Evolutionary conservation across 495 filamentous ascomycete genomes (phyloP).

Genomic region (Penicillium fimorum): DNA sequence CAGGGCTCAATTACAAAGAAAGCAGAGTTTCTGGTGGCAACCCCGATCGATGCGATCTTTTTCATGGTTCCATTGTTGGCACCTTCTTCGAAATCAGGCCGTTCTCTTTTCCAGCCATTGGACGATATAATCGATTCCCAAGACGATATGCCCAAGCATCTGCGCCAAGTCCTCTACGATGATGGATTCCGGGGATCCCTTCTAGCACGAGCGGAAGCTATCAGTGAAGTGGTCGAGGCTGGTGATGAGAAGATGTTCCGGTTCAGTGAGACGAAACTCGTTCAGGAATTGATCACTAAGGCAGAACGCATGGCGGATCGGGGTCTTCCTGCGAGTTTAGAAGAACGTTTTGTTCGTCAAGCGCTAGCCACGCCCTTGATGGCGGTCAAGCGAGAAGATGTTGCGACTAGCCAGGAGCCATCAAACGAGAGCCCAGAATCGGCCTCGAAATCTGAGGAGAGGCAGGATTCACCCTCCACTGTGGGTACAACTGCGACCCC

Average conservation of each 20-base stretch:
- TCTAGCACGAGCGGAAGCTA: conserved; percentile 54
- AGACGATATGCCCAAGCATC: conserved; percentile 52
- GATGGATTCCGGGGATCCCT: conserved; percentile 40
- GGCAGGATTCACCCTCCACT: conserved; percentile 33
- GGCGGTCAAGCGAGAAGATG: conserved; percentile 53
- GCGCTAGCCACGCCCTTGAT: conserved; percentile 73
- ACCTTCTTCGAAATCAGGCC: conserved; percentile 39
- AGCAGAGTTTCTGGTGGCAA: conserved; percentile 75
- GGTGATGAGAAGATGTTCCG: conserved; percentile 82
- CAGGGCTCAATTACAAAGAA: conserved; percentile 48
- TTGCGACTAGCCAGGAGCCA: conserved; percentile 15
- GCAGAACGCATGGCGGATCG: conserved; percentile 64
- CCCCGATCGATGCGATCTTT: conserved; percentile 81
- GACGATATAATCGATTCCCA: conserved; percentile 80
- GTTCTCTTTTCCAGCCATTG: conserved; percentile 64
- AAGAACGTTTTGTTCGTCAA: conserved; percentile 76
- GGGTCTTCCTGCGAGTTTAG: conserved; percentile 75
- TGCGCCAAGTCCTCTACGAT: conserved; percentile 56
- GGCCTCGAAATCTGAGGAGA: conserved; percentile 33
- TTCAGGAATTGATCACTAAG: conserved; percentile 66
- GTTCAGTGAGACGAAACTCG: conserved; percentile 65
- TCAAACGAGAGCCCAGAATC: conserved; percentile 17
- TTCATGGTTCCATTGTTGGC: conserved; percentile 70
- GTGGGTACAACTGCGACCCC: conserved; percentile 39
- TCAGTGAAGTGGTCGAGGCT: conserved; percentile 78